A percentile compares a stretch with the other conserved stretches of the same genome.
phyloP scores from a whole-genome alignment of 352 stramenopile species.

The Globisporangium radiosum region DNA sequence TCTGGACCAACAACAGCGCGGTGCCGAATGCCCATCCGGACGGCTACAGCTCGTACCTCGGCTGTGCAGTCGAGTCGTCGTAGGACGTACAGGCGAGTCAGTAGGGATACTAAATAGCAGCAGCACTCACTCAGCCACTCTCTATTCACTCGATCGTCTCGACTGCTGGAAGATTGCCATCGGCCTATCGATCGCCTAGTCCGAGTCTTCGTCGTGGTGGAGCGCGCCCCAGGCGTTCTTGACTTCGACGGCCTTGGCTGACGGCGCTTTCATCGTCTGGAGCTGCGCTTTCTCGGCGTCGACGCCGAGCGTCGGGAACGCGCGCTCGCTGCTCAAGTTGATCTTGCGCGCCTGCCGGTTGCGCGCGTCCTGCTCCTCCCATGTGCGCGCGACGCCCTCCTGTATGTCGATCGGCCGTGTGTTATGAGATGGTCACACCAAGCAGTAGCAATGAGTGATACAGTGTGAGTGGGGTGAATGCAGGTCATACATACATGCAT shows the following conservation, averaged over 20 bases:
- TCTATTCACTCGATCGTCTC: not conserved
- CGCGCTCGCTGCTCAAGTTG: constrained; percentile 66
- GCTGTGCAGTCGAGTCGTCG: constrained; percentile 34
- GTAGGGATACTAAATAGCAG: too few species aligned
- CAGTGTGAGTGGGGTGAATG: too few species aligned
- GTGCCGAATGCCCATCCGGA: constrained; percentile 29
- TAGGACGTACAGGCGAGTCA: too few species aligned
- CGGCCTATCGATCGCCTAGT: constrained; percentile 16
- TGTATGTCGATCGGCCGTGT: constrained; percentile 3
- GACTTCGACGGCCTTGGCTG: constrained; percentile 50
- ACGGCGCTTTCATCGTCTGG: constrained; percentile 58
- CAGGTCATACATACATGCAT: not conserved
- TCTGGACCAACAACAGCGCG: constrained; percentile 43
- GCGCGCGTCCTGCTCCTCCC: constrained; percentile 70
- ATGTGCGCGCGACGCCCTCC: constrained; percentile 52
- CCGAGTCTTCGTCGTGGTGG: constrained; percentile 51
- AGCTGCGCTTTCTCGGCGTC: constrained; percentile 44
- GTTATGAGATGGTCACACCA: not conserved
- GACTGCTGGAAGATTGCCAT: not conserved
- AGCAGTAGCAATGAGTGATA: too few species aligned
- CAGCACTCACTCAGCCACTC: too few species aligned
- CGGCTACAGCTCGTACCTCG: constrained; percentile 57
- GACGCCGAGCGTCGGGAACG: constrained; percentile 66
- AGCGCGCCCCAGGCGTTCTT: constrained; percentile 73
- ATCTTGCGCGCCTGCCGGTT: constrained; percentile 52